Evolutionary conservation across 2,329 filamentous ascomycete species (phyloP), one percentile per base, ranked within the genome.

Genomic region (Aureobasidium leucospermi): DNA sequence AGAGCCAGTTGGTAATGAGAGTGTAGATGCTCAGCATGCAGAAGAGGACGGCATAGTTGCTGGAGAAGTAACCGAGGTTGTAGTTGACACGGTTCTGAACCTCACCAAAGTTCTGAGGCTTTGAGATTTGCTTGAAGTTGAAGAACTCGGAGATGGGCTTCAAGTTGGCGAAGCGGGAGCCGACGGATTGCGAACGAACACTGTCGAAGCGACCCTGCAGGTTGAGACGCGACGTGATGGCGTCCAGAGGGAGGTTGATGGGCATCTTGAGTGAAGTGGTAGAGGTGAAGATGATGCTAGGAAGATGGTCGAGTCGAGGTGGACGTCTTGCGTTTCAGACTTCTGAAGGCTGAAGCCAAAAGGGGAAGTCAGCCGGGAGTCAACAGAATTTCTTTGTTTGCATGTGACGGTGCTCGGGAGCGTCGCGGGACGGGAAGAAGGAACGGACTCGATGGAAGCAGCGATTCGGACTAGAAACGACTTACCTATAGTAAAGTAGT

Each of bases 21-120:
- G 89, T 89, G 81, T 99, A 99, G 77, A 99, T 87, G 80, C 88
- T 90, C 71, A 99, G 87, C 87, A 99, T 95, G 68, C 89, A 81
- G 73, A 97, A 96, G 68, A 97, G 84, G 64, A 89, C 87, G 67
- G 89, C 88, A 83, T 99, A 99, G 81, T 99, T 99, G 87, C 90
- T 96, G 63, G 91, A 95, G 81, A 96, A 99, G 80, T 97, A 88
- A 74, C 88, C 85, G 65, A 99, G 79, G 76, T 99, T 99, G 86
- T 96, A 96, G 81, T 95, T 96, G 78, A 96, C 86, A 65, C 93
- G 86, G 67, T 87, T 91, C 76, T 97, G 93, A 65, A 90, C 85
- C 75, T 96, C 92, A 65, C 79, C 79, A 69, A 97, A 96, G 79
- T 95, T 95, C 71, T 84, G 84, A 31, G 94, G 94, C 79, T 97